Conservation (phyloP, 768 basidiomycete species). For the Psilocybe cyanescens region DNA sequence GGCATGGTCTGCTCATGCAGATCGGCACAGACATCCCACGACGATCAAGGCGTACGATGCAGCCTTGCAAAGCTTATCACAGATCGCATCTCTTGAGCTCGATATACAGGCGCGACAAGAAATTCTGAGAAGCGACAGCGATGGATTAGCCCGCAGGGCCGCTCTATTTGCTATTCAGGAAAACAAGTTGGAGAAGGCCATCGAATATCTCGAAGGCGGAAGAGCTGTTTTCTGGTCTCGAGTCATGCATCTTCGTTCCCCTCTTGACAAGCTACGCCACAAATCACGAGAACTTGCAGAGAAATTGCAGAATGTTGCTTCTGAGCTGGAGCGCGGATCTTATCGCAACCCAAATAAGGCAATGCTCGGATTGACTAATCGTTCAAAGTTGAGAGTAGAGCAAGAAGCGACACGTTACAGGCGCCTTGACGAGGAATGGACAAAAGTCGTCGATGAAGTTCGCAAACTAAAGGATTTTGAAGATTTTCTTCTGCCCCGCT, state of each 20-base stretch:
- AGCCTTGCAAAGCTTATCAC: slow-evolving; percentile 8
- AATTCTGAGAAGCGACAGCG: not conserved
- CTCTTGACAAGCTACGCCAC: slow-evolving; percentile 7
- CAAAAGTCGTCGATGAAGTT: not conserved
- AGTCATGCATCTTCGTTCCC: slow-evolving; percentile 13
- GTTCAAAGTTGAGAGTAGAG: not conserved
- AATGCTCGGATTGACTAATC: not conserved
- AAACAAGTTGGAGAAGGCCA: slow-evolving; percentile 7
- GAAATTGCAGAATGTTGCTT: not conserved
- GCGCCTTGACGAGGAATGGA: slow-evolving; percentile 7
- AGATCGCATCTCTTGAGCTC: slow-evolving; percentile 4
- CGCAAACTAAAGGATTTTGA: too few relatives aligned
- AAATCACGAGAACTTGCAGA: slow-evolving; percentile 8
- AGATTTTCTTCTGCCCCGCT: too few relatives aligned
- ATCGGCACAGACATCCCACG: not conserved
- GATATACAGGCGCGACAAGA: slow-evolving; percentile 13
- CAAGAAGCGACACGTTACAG: not conserved
- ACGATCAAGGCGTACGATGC: slow-evolving; percentile 12
- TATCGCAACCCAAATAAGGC: not conserved
- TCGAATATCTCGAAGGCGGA: slow-evolving; percentile 18
- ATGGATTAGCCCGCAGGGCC: not conserved
- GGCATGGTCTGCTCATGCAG: not conserved
- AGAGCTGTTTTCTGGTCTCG: slow-evolving; percentile 19
- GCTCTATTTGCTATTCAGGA: slow-evolving; percentile 5
- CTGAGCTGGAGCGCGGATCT: slow-evolving; percentile 4